Percentiles rank a stretch among this genome's conserved stretches.
Evolutionary conservation across 306 rosid species (phyloP).

Genomic region (Rubus parviflorus): DNA sequence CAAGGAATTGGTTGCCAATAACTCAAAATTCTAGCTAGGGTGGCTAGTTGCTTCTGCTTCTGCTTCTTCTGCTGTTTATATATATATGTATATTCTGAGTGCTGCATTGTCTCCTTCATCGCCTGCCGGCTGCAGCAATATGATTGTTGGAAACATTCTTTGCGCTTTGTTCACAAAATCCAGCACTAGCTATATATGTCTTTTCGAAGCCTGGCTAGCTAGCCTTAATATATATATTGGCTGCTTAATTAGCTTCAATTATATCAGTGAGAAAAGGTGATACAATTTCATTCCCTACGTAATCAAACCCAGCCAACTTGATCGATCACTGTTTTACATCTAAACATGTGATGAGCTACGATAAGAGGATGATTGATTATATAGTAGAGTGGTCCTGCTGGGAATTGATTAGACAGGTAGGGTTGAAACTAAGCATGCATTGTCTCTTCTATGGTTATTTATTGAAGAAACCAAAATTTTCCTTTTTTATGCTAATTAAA

Average conservation of each 20-base stretch:
- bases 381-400: slow-evolving; percentile 6
- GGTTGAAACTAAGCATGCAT: not conserved
- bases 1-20: not conserved
- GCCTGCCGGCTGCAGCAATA: slow-evolving; percentile 70
- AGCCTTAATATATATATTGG: not conserved
- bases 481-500: not conserved
- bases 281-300: not conserved
- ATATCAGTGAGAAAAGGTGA: not conserved
- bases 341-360: not conserved
- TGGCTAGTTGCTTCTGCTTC: slow-evolving; percentile 21
- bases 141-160: slow-evolving; percentile 45
- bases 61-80: not conserved
- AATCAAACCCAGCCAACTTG: not conserved
- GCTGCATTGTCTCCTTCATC: slow-evolving; percentile 48
- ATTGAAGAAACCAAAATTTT: not conserved
- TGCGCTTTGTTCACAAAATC: slow-evolving; percentile 14
- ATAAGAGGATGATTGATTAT: not conserved
- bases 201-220: not conserved
- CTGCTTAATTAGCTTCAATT: not conserved
- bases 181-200: not conserved
- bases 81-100: slow-evolving; percentile 9
- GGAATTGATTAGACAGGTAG: not conserved
- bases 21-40: not conserved
- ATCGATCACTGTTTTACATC: not conserved
- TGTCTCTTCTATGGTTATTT: not conserved